These are phyloP conservation scores for Gleditsia sinensis DNA, from an alignment of 306 rosid species.

Conservation along the genomic window DNA sequence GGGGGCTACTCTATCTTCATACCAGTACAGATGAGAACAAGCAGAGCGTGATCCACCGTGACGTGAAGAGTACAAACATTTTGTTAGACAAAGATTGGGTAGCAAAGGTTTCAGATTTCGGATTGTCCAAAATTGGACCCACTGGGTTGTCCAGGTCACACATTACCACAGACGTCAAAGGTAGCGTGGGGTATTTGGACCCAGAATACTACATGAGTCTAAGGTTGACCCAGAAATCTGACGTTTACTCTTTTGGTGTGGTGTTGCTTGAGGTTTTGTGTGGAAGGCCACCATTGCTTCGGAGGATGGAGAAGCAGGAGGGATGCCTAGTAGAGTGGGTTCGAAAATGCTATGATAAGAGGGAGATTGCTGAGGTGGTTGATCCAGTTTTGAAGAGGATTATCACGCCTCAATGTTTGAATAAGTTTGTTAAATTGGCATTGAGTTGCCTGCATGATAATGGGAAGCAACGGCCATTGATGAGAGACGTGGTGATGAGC, in stretches of 20 bases:
- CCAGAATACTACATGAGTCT: slow-evolving; percentile 41
- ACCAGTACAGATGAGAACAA: not conserved
- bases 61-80: slow-evolving; percentile 56
- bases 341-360: not conserved
- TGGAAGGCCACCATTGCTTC: slow-evolving; percentile 35
- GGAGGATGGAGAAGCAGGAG: not conserved
- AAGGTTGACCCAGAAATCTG: slow-evolving; percentile 48
- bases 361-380: slow-evolving; percentile 31
- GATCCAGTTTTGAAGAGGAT: slow-evolving; percentile 40
- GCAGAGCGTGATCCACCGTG: slow-evolving; percentile 54
- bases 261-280: slow-evolving; percentile 55
- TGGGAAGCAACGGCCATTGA: slow-evolving; percentile 48
- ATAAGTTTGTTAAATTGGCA: slow-evolving; percentile 38
- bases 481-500: slow-evolving; percentile 52
- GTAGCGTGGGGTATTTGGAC: slow-evolving; percentile 42
- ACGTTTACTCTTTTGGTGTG: slow-evolving; percentile 66
- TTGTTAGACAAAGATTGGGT: slow-evolving; percentile 42
- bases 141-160: slow-evolving; percentile 25
- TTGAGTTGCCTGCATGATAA: slow-evolving; percentile 47
- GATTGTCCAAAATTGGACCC: slow-evolving; percentile 45
- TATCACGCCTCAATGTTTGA: slow-evolving; percentile 34
- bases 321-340: slow-evolving; percentile 39
- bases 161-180: slow-evolving; percentile 39
- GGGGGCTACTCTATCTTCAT: slow-evolving; percentile 51
- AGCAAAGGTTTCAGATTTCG: slow-evolving; percentile 55